These are phyloP conservation scores for Nakaseomyces delphensis DNA, from an alignment of 1,139 yeast species.

Conservation along the genomic window DNA sequence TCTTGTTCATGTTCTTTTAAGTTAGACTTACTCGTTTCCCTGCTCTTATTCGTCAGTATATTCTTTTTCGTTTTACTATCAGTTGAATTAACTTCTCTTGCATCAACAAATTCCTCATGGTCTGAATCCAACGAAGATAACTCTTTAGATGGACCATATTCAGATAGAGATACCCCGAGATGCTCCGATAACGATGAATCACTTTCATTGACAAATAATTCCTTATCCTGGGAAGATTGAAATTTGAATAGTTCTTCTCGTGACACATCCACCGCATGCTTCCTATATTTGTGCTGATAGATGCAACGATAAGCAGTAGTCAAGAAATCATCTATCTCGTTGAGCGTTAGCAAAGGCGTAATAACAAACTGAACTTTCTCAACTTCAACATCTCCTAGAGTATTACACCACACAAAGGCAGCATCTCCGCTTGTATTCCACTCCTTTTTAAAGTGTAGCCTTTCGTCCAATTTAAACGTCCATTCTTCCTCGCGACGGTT, in stretches of 20 bases:
- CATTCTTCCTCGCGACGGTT: conserved; percentile 30
- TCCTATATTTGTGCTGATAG: conserved; percentile 66
- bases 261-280: conserved; percentile 42
- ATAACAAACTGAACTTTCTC: conserved; percentile 77
- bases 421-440: conserved; percentile 38
- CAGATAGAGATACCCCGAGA: neutral
- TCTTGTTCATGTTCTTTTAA: conserved; percentile 3
- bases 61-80: conserved; percentile 2
- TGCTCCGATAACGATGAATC: neutral
- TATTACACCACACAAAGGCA: conserved; percentile 70
- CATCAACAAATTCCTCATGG: conserved; percentile 9
- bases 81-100: conserved; percentile 5
- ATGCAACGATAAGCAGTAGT: conserved; percentile 56
- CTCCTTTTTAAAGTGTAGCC: conserved; percentile 40
- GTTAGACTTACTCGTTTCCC: too few species aligned
- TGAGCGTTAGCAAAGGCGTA: conserved; percentile 48
- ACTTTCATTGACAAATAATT: conserved; percentile 1
- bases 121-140: neutral
- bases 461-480: conserved; percentile 21
- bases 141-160: neutral
- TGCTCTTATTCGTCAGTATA: too few species aligned
- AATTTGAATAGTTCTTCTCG: conserved; percentile 35
- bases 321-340: conserved; percentile 59
- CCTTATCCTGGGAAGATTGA: neutral
- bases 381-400: conserved; percentile 71